These are phyloP conservation scores for Quercus berberidifolia DNA, from an alignment of 306 rosid genomes.

Conservation along the genomic window DNA sequence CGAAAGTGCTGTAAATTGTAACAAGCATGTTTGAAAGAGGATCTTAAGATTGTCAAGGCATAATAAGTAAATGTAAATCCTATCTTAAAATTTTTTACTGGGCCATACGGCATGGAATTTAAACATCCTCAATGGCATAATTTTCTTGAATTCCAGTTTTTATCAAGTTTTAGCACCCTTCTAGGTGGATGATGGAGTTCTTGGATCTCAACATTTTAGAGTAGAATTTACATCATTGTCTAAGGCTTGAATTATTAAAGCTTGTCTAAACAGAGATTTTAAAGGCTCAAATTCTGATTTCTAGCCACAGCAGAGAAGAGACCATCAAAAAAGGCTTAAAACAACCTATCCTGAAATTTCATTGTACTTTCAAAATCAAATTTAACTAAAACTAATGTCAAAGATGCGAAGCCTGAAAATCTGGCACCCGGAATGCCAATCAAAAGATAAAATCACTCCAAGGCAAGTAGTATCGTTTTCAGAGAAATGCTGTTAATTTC, in stretches of 20 bases:
- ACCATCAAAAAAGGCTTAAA: not conserved
- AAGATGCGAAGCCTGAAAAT: not conserved
- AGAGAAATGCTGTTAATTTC: not conserved
- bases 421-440: not conserved
- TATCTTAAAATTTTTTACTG: not conserved
- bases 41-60: not conserved
- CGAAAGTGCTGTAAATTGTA: constrained; percentile 72
- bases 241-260: too few relatives aligned
- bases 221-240: not conserved
- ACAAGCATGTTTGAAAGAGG: not conserved
- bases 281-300: not conserved
- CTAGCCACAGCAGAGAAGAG: not conserved
- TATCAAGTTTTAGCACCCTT: not conserved
- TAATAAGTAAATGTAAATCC: not conserved
- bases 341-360: not conserved
- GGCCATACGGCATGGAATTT: too few relatives aligned
- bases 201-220: not conserved
- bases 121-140: too few relatives aligned
- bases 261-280: too few relatives aligned
- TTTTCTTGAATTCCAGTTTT: not conserved
- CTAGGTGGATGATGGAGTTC: not conserved
- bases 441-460: not conserved
- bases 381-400: too few relatives aligned
- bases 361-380: too few relatives aligned
- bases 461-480: not conserved